Conservation (phyloP, 2,329 filamentous ascomycete species). For the Blastomyces parvus region DNA sequence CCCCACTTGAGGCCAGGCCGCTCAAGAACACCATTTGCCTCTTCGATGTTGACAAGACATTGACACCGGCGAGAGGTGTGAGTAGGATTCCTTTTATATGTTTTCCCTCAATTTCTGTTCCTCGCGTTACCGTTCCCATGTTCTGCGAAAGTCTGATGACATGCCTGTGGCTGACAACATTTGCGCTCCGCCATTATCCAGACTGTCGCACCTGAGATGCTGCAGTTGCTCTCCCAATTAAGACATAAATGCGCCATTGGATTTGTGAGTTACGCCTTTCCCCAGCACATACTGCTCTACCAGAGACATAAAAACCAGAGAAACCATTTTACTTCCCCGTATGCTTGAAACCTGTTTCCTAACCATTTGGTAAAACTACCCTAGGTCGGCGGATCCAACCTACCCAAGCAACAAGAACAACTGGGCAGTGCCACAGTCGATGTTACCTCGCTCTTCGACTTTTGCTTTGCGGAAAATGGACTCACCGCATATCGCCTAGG, state of each 20-base stretch:
- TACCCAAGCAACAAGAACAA: conserved; percentile 92
- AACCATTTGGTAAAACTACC: conserved; percentile 12
- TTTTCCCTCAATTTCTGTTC: not conserved
- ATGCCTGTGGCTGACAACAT: not conserved
- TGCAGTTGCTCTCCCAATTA: conserved; percentile 65
- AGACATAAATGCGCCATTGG: conserved; percentile 84
- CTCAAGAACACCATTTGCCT: conserved; percentile 88
- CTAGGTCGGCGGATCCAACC: conserved; percentile 74
- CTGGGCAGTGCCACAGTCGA: conserved; percentile 58
- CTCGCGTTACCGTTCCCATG: not conserved
- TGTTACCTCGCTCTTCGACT: conserved; percentile 88
- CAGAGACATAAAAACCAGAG: no score
- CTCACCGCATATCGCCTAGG: conserved; percentile 84
- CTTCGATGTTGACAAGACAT: conserved; percentile 92
- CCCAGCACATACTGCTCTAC: not conserved
- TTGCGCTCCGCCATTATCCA: conserved; percentile 26
- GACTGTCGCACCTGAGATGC: conserved; percentile 69
- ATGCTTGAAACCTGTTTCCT: conserved; percentile 4
- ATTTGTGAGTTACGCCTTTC: conserved; percentile 43
- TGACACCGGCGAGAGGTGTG: conserved; percentile 74
- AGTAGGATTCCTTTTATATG: conserved; percentile 20
- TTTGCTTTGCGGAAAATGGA: conserved; percentile 94
- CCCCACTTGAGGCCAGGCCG: conserved; percentile 71
- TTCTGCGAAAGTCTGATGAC: not conserved
- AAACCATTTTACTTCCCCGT: not conserved